Evolutionary conservation across 2,329 filamentous ascomycete genomes (phyloP).

Genomic region (Aspergillus phoenicis): DNA sequence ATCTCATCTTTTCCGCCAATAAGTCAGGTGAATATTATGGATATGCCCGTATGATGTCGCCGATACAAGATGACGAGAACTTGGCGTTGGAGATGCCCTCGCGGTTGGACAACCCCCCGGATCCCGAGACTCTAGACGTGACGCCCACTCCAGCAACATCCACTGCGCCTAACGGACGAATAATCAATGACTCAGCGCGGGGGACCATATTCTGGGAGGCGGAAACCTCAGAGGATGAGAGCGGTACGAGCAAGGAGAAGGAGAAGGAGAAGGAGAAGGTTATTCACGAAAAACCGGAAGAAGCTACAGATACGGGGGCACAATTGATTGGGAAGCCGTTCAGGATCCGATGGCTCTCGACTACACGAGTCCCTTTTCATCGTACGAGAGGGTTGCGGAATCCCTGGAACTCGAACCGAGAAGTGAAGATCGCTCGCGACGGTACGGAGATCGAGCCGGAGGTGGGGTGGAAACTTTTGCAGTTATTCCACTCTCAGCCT

Average conservation of each 20-base stretch:
- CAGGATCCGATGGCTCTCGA: slow-evolving; percentile 86
- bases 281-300: slow-evolving; percentile 52
- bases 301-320: slow-evolving; percentile 44
- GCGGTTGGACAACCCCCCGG: slow-evolving; percentile 60
- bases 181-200: slow-evolving; percentile 90
- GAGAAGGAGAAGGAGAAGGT: slow-evolving; percentile 50
- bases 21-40: slow-evolving; percentile 98
- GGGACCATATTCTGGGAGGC: slow-evolving; percentile 98
- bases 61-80: slow-evolving; percentile 75
- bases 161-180: slow-evolving; percentile 76
- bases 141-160: slow-evolving; percentile 79
- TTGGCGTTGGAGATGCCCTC: slow-evolving; percentile 71
- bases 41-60: slow-evolving; percentile 85
- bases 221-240: slow-evolving; percentile 59
- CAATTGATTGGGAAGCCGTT: slow-evolving; percentile 91
- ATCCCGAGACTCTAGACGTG: slow-evolving; percentile 72
- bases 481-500: slow-evolving; percentile 69
- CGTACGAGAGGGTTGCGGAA: slow-evolving; percentile 84
- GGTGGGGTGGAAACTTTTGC: slow-evolving; percentile 74
- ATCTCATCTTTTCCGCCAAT: slow-evolving; percentile 92
- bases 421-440: slow-evolving; percentile 94
- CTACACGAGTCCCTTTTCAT: slow-evolving; percentile 81
- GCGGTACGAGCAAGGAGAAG: slow-evolving; percentile 39
- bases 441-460: slow-evolving; percentile 88
- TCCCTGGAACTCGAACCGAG: slow-evolving; percentile 91